These are phyloP conservation scores for Lanmaoa pseudosensibilis DNA, from an alignment of 768 basidiomycete genomes.

Conservation along the genomic window DNA sequence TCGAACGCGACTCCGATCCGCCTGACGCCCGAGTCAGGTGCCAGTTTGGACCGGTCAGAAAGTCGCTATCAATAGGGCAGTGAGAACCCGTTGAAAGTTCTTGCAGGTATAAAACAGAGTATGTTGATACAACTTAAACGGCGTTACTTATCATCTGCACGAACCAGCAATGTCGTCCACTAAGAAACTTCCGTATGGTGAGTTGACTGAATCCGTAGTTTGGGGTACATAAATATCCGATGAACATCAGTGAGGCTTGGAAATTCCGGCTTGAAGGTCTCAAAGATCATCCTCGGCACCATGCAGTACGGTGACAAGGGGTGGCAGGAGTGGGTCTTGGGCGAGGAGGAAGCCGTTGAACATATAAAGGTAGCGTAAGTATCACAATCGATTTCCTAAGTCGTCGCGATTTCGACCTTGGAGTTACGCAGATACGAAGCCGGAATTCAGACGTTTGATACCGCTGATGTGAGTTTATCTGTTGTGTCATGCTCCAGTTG, in stretches of 20 bases:
- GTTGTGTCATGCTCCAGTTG: not conserved
- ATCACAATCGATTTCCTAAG: not conserved
- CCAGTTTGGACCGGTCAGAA: not conserved
- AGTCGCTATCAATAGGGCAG: slow-evolving; percentile 17
- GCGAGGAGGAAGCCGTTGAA: slow-evolving; percentile 44
- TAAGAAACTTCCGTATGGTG: slow-evolving; percentile 36
- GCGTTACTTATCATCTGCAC: not conserved
- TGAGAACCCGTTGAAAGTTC: slow-evolving; percentile 6
- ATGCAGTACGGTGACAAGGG: slow-evolving; percentile 46
- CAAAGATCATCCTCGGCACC: slow-evolving; percentile 49
- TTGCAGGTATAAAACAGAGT: not conserved
- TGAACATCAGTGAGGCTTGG: slow-evolving; percentile 41
- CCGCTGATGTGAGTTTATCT: slow-evolving; percentile 30
- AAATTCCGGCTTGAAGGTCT: slow-evolving; percentile 50
- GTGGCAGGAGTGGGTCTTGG: slow-evolving; percentile 56
- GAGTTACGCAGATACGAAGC: slow-evolving; percentile 31
- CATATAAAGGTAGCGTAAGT: slow-evolving; percentile 50
- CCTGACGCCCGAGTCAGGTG: slow-evolving; percentile 3
- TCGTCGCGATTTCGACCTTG: not conserved
- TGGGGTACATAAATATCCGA: not conserved
- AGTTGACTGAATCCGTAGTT: slow-evolving; percentile 2
- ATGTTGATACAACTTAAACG: not conserved
- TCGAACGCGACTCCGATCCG: not conserved
- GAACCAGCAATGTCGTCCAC: slow-evolving; percentile 18
- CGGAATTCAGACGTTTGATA: slow-evolving; percentile 39